A percentile compares a stretch with the other conserved stretches of the same genome.
Conservation (phyloP, 2,329 filamentous ascomycete genomes). For the Diaporthe citrichinensis region DNA sequence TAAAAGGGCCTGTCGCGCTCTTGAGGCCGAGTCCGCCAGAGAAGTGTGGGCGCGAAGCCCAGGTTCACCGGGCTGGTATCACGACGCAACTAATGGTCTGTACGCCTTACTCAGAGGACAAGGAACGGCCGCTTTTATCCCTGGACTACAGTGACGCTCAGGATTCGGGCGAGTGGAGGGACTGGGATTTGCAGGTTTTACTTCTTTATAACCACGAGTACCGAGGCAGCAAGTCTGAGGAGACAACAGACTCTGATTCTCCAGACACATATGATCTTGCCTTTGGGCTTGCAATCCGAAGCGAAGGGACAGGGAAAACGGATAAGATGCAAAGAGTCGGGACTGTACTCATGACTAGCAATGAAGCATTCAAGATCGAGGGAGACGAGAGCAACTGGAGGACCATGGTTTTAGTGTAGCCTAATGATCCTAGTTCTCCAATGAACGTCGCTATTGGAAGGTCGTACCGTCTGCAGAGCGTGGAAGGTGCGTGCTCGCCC, state of each 20-base stretch:
- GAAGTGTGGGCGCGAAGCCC: neutral
- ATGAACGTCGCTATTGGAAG: neutral
- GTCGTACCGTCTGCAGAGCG: neutral
- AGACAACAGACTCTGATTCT: neutral
- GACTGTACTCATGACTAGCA: neutral
- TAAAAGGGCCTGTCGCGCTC: neutral
- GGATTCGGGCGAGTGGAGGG: neutral
- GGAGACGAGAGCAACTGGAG: neutral
- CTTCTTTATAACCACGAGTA: neutral
- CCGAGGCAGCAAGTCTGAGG: too few species aligned
- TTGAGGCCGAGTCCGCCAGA: neutral
- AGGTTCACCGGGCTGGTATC: neutral
- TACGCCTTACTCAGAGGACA: neutral
- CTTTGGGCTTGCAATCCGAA: neutral
- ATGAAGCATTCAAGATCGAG: neutral
- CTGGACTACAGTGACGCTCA: neutral
- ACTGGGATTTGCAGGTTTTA: neutral
- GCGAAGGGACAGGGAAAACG: neutral
- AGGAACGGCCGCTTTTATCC: rapidly evolving
- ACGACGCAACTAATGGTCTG: neutral
- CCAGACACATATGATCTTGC: neutral
- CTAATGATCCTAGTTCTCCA: neutral
- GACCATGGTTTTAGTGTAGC: neutral
- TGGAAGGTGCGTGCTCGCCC: neutral
- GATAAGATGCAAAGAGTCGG: neutral